These are phyloP conservation scores for Scenedesmus sp. DNA, from an alignment of 163 green algal genomes.

Conservation along the genomic window DNA sequence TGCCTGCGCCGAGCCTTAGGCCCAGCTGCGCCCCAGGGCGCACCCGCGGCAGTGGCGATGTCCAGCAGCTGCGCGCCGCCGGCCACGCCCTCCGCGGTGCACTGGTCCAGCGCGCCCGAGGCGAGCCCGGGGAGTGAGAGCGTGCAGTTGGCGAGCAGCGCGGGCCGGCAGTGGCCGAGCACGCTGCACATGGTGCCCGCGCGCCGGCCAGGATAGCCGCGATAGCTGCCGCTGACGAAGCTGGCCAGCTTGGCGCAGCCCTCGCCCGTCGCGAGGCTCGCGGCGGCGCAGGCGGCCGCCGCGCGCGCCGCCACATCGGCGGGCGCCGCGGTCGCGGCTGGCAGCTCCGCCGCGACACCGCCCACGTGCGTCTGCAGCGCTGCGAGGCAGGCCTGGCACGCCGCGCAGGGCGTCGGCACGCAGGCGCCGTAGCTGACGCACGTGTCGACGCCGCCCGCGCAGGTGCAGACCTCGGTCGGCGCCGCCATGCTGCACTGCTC, in stretches of 20 bases:
- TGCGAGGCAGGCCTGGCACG: slow-evolving; percentile 8
- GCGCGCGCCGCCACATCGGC: too few species aligned
- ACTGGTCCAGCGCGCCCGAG: neutral
- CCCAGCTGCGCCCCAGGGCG: neutral
- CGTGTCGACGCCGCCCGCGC: neutral
- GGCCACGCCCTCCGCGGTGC: slow-evolving; percentile 9
- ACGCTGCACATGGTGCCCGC: slow-evolving; percentile 16
- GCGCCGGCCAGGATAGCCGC: slow-evolving; percentile 7
- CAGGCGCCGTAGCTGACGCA: slow-evolving; percentile 12
- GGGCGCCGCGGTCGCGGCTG: too few species aligned
- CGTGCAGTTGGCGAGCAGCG: neutral
- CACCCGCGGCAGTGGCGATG: neutral
- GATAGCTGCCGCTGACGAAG: neutral
- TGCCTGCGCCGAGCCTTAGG: too few species aligned
- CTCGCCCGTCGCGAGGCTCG: neutral
- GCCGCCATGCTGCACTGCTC: slow-evolving; percentile 1
- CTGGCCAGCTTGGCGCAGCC: slow-evolving; percentile 6
- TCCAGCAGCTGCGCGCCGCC: neutral
- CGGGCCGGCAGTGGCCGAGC: neutral
- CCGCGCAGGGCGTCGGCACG: slow-evolving; percentile 8
- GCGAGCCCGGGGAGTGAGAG: neutral
- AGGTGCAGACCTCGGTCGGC: neutral
- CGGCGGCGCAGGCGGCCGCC: too few species aligned
- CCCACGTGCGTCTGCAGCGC: slow-evolving; percentile 15
- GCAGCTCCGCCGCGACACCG: too few species aligned